A percentile compares a stretch with the other conserved stretches of the same genome.
Evolutionary conservation across 2,329 filamentous ascomycete species (phyloP).

Genomic region (Grosmannia penicillata): DNA sequence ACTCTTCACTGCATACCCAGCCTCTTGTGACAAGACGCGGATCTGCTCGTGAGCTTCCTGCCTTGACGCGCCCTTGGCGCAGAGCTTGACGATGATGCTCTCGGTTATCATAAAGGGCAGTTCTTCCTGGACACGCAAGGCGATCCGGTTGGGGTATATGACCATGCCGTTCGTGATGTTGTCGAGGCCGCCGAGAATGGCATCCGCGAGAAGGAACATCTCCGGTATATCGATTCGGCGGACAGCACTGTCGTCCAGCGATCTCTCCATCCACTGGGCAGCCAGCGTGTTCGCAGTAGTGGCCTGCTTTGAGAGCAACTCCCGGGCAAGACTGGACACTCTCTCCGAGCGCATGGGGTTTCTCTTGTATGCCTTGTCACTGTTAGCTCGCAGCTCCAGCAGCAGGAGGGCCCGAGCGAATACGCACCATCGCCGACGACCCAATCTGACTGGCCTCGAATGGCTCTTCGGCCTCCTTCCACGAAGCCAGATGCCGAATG

Average conservation of each 20-base stretch:
- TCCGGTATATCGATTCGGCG: conserved; percentile 51
- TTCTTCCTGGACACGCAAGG: conserved; percentile 52
- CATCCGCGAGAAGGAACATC: conserved; percentile 51
- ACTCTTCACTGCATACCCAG: conserved; percentile 33
- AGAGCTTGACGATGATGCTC: conserved; percentile 63
- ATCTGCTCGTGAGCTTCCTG: conserved; percentile 83
- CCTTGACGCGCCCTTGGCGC: conserved; percentile 52
- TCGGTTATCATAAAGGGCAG: conserved; percentile 65
- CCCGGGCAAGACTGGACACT: conserved; percentile 25
- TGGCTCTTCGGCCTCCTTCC: conserved; percentile 50
- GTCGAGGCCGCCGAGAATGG: conserved; percentile 43
- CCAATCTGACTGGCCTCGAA: conserved; percentile 70
- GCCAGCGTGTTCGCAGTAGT: conserved; percentile 50
- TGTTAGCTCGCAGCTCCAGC: background rate
- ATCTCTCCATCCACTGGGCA: conserved; percentile 61
- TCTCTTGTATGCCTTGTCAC: conserved; percentile 25
- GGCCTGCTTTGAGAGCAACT: conserved; percentile 16
- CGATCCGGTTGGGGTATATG: conserved; percentile 65
- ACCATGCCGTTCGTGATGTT: conserved; percentile 52
- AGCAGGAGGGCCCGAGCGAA: background rate
- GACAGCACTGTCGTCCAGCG: conserved; percentile 62
- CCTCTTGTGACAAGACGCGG: conserved; percentile 64
- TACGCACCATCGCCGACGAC: conserved; percentile 33
- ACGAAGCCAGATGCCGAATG: conserved; percentile 1
- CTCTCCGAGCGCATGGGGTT: conserved; percentile 33